Evolutionary conservation across 208 protist genomes (phyloP), one percentile per base, ranked within the genome.

Genomic region (Acanthamoeba lenticulata): DNA sequence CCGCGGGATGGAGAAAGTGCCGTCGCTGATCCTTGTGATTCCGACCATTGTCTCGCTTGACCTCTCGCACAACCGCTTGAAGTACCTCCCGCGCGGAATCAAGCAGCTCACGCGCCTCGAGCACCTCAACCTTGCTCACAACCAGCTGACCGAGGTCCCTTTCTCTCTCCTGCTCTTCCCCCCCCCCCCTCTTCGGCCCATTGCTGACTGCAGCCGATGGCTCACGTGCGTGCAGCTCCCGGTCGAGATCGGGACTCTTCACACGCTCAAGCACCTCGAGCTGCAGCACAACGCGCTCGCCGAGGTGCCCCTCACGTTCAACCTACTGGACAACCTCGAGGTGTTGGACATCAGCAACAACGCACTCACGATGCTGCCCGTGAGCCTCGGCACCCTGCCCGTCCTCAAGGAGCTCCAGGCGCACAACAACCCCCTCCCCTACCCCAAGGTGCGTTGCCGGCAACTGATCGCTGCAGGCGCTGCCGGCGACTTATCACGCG

Each of bases 391-490:
- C 34, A 67, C 81, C 7, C 32, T 90, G 42, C 81, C 81, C 38
- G 17, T 21, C 36, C 81, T 90, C 47, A 90, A 90, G 52, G 49
- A 90, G 32, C 49, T 90, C 17, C 44, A 65, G 47, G 44, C 52
- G 5, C 29, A 67, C 38, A 57, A 65, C 81, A 90, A 90, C 38
- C 81, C 81, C 1, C 29, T 83, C 38, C 72, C 72, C 42, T 83
- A 83, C 29, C 72, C 72, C 42, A 83, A 83, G 72, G 72, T 83
- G n/a, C n/a, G n/a, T n/a, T n/a, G n/a, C n/a, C n/a, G n/a, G n/a
- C n/a, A n/a, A n/a, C n/a, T n/a, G n/a, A n/a, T n/a, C n/a, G n/a
- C n/a, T n/a, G n/a, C n/a, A n/a, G n/a, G n/a, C n/a, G n/a, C n/a
- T n/a, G n/a, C n/a, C n/a, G n/a, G n/a, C n/a, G n/a, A n/a, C n/a